These are phyloP conservation scores for Russula ochroleuca DNA, from an alignment of 768 basidiomycete genomes.

Conservation along the genomic window DNA sequence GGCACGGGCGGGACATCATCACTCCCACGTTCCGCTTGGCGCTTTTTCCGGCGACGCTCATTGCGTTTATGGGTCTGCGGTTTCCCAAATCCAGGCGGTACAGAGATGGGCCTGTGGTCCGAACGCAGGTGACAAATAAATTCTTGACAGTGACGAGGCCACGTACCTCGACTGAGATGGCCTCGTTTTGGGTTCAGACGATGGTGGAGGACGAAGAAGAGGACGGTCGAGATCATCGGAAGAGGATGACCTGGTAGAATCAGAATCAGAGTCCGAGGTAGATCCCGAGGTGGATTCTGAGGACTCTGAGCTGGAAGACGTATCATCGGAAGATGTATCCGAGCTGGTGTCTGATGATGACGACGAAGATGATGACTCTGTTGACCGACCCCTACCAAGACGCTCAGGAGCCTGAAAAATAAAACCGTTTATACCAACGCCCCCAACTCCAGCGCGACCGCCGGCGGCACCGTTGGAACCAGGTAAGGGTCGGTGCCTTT, in stretches of 20 bases:
- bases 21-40: conserved; percentile 34
- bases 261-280: conserved; percentile 23
- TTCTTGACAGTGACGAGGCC: no score
- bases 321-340: conserved; percentile 24
- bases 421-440: not conserved
- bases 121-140: conserved; percentile 1
- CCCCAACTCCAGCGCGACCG: not conserved
- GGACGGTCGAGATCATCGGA: conserved; percentile 9
- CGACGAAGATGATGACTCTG: conserved; percentile 5
- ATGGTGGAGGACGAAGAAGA: not conserved
- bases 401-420: not conserved
- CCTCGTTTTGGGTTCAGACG: not conserved
- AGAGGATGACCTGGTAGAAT: conserved; percentile 31
- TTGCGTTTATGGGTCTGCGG: conserved; percentile 54
- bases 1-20: conserved; percentile 24
- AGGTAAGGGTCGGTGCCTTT: conserved; percentile 7
- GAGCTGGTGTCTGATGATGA: conserved; percentile 12
- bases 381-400: not conserved
- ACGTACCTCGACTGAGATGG: conserved; percentile 14
- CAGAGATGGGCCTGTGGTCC: conserved; percentile 26
- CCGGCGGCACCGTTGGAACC: not conserved
- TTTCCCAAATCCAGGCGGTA: conserved; percentile 61
- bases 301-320: conserved; percentile 29
- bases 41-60: conserved; percentile 50
- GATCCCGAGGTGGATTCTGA: conserved; percentile 33